Base-by-base conservation (phyloP, 2,329 filamentous ascomycete genomes). In the Paradendryphiella salina region DNA sequence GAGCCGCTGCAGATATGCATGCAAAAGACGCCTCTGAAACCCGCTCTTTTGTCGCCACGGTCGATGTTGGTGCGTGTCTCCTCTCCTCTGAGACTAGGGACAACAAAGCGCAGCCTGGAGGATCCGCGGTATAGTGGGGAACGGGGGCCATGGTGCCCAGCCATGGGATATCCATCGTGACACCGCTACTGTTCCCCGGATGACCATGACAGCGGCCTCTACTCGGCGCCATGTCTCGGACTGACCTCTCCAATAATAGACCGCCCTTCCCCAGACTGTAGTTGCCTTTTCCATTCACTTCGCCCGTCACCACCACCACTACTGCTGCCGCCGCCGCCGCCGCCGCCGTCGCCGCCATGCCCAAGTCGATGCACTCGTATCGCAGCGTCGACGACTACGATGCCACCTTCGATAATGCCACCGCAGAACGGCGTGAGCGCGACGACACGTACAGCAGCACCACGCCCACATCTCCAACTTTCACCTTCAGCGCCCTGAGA, bases 311-410 rank as follows among this genome's bases (percentile, higher is more conserved):
- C 36, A 17, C 14, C 36, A 10, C 18, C 37, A 21, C 17, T 23
- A 15, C 18, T n/a, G 8, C 26, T 17, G n/a, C 15, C 23, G 11
- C 21, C 21, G 10, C 26, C 14, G 10, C n/a, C 46, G 44, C 47
- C 35, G 18, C 39, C 43, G 9, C 43, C 35, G 18, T 28, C 20
- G 40, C 36, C 62, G 60, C 61, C 50, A 73, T 73, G 70, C 64
- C 70, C 50, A 70, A 66, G 57, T 73, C 71, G 8, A 58, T 66
- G 33, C 63, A 56, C 36, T 73, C 72, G 14, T 73, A 65, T 54
- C 69, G 61, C 47, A 74, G 68, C 53, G 56, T 73, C 53, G 65
- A 67, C 54, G 52, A 58, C 59, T 59, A 65, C 46, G 64, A 72
- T 51, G 70, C 70, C 54, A 67, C 71, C 50, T 66, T 71, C 48